A percentile compares a stretch with the other conserved stretches of the same genome.
phyloP scores from a whole-genome alignment of 2,329 filamentous ascomycete genomes.

The Aspergillus glaucus region DNA sequence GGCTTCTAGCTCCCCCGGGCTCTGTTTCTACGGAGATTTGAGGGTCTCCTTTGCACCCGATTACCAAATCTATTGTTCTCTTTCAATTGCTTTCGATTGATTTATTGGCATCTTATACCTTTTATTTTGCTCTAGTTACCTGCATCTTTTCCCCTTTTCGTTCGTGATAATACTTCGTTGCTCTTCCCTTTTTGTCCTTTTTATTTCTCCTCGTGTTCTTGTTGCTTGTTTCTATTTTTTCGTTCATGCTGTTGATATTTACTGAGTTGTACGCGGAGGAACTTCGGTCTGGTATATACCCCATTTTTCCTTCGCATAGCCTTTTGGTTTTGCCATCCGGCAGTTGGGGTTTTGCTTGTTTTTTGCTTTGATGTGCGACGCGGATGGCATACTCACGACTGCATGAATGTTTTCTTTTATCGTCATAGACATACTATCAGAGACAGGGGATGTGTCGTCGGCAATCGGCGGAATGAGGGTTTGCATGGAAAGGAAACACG shows the following conservation, averaged over 20 bases:
- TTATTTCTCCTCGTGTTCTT: background rate
- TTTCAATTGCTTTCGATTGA: background rate
- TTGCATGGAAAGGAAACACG: background rate
- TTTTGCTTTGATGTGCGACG: slow-evolving; percentile 10
- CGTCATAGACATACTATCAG: slow-evolving; percentile 14
- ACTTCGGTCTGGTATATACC: slow-evolving; percentile 22
- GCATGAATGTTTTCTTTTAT: slow-evolving; percentile 18
- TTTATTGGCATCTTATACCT: slow-evolving; percentile 2
- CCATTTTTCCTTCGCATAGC: slow-evolving; percentile 18
- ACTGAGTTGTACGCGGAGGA: slow-evolving; percentile 13
- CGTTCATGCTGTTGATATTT: slow-evolving; percentile 4
- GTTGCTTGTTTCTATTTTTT: background rate
- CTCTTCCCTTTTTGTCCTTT: background rate
- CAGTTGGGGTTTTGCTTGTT: slow-evolving; percentile 7
- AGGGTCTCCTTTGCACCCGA: background rate
- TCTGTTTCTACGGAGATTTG: background rate
- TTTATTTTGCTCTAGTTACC: slow-evolving; percentile 2
- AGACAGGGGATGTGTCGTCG: slow-evolving; percentile 5
- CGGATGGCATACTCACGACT: slow-evolving; percentile 18
- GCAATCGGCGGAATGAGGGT: background rate
- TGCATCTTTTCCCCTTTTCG: slow-evolving; percentile 1
- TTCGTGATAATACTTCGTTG: slow-evolving; percentile 1
- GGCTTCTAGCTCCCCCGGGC: background rate
- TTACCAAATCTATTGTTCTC: background rate
- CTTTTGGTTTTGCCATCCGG: slow-evolving; percentile 15